Evolutionary conservation across 495 filamentous ascomycete genomes (phyloP), one percentile per base, ranked within the genome.

Genomic region (Podospora fimiseda): DNA sequence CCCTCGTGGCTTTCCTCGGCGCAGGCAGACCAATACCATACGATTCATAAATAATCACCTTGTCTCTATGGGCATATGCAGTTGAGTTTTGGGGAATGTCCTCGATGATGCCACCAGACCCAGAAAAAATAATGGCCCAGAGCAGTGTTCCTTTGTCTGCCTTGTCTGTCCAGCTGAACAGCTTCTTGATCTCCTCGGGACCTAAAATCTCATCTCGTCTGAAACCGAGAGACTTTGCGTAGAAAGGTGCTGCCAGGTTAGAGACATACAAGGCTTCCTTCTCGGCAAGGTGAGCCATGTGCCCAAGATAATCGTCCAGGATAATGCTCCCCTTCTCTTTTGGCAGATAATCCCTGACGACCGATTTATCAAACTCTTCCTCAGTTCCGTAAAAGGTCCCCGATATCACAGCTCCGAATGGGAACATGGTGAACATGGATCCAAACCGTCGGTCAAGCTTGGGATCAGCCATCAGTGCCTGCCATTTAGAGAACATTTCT

Each of bases 11-110:
- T 13, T 64, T 36, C 0, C 65, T 60, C 7, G 82, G 64, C 13
- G 77, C n/a, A n/a, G n/a, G 74, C 2, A 79, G 52, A 14, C 71
- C 78, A 44, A 81, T 60, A 19, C 72, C 76, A 55, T 83, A 85
- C 27, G 80, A 73, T 59, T 86, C 79, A 53, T 79, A 74, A 20
- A 75, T 78, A 63, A 79, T 75, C 6, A 85, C 48, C 53, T 81
- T 79, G 63, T 80, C 74, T 9, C 83, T 71, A 57, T 80, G 78
- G 5, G 70, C 70, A 59, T 81, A 87, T n/a, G 82, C 71, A 9
- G 79, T 79, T 1, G 59, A 67, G 36, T 77, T 69, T 39, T 65
- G 60, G 1, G 71, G 57, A 1, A 75, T 61, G 9, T 74, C 69
- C 50, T 69, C 69, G 41, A 83, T 68, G 5, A 71, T 67, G 22